Evolutionary conservation across 768 basidiomycete species (phyloP).

Genomic region (Tricholomella constricta): DNA sequence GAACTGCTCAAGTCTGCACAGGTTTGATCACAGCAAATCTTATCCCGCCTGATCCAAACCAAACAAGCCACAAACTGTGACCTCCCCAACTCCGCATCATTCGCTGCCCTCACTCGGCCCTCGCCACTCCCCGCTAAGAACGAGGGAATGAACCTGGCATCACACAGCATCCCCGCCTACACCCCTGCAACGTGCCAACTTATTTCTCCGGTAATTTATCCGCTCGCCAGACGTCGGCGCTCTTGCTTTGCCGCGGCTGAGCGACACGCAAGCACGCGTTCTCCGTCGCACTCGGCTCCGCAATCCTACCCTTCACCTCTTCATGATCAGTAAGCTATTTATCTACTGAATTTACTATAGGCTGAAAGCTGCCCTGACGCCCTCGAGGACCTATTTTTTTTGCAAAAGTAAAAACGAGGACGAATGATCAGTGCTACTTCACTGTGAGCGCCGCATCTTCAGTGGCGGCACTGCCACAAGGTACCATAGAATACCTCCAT

Average conservation of each 20-base stretch:
- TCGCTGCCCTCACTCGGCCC: constrained; percentile 10
- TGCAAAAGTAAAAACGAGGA: too few relatives aligned
- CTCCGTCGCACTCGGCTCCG: constrained; percentile 6
- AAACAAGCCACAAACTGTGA: constrained; percentile 17
- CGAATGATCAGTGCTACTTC: too few relatives aligned
- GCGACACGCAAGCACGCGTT: neutral
- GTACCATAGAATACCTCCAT: neutral
- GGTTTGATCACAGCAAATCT: constrained; percentile 22
- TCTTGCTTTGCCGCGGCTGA: constrained; percentile 3
- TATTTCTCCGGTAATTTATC: neutral
- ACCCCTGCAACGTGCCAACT: neutral
- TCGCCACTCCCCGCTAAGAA: neutral
- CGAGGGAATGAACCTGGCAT: neutral
- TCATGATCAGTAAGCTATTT: neutral
- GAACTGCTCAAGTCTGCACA: constrained; percentile 13
- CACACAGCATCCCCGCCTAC: neutral
- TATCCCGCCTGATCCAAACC: constrained; percentile 15
- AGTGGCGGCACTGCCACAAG: constrained; percentile 9
- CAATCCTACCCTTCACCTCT: neutral
- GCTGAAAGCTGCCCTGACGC: neutral
- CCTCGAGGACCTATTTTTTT: neutral
- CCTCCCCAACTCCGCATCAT: constrained; percentile 15
- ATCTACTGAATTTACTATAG: too few relatives aligned
- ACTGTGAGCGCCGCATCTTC: neutral
- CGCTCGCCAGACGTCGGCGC: neutral